Base-by-base conservation (phyloP, 2,329 filamentous ascomycete species). In the Rhinocladiella similis region DNA sequence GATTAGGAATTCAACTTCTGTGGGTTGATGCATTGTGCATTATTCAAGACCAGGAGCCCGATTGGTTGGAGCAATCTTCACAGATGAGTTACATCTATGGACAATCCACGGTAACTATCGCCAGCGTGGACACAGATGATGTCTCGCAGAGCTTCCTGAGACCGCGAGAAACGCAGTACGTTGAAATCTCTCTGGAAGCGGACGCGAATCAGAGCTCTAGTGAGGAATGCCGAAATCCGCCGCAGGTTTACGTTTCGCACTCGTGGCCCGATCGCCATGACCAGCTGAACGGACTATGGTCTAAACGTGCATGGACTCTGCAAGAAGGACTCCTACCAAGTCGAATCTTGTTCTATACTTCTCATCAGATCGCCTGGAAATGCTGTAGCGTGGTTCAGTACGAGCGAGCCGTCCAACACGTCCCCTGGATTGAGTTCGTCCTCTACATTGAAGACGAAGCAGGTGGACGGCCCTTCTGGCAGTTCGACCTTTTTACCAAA, bases 61-160 rank as follows among this genome's bases (percentile, higher is more conserved):
- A 47, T 47, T 47, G 45, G 45, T 36, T 48, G 46, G 46, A 48
- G 33, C 27, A 48, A 48, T 48, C 46, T 18, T 48, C 46, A 20
- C 46, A 48, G 46, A 48, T 38, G 46, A 35, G 29, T 48, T 48
- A 19, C 18, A 47, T 47, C 45, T 47, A 47, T 35, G 45, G 45
- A 35, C 20, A 47, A 14, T 47, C 45, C 6, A 47, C 45, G 45
- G 20, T 47, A 14, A 47, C 45, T 27, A 47, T 47, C 45, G 45
- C 27, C 45, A 47, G 45, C 27, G 45, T 47, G 45, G 45, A 47
- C 45, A 47, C 45, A 14, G 45, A 47, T n/a, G 45, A 16, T 20
- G 18, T 14, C 22, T 47, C 45, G n/a, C 22, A 47, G 45, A 47
- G 45, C 27, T 47, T 47, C 14, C 22, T 47, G 20, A 47, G 27